Evolutionary conservation across 306 rosid species (phyloP), one percentile per base, ranked within the genome.

Genomic region (Mucuna pruriens): DNA sequence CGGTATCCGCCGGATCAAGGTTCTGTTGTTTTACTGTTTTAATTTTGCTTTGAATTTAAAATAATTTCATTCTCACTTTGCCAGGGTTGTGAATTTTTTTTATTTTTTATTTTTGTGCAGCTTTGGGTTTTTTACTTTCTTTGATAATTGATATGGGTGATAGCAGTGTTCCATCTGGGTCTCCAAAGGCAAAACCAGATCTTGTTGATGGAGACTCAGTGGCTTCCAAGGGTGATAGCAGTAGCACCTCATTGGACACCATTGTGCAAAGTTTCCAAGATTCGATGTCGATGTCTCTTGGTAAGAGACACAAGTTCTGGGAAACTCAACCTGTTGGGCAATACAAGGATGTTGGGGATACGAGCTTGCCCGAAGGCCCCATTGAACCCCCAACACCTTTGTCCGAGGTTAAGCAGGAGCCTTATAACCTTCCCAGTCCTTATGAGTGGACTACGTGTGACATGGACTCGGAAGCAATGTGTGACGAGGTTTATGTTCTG

Each of bases 361-460:
- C 85, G 5, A 87, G 85, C 54, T 82, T 93, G 72, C 77, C 89
- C 0, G 96, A 93, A 55, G 97, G 97, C 1, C 89, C 94, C 1
- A 91, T 93, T 54, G 92, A 93, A 58, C 84, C 90, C 16, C 91
- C 96, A 1, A 87, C 86, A 0, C 96, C 90, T 0, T 74, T 88
- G 46, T 87, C 96, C 10, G 96, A 93, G 71, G 90, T 93, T 71
- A 93, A 91, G 71, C 94, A 89, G 51, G 97, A 88, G 85, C 91
- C 92, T n/a, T 93, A 93, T 66, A 93, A 89, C 77, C 94, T 93
- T 25, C 97, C 96, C 0, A 67, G 5, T 39, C 63, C 89, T 0
- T 93, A 82, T 82, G 85, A 82, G 39, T 82, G 85, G 85, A 82
- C 85, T 15, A 82, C 77, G 2, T 82, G 85, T 67, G 85, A 75